Percentiles rank a stretch among this genome's conserved stretches.
Conservation (phyloP, 495 filamentous ascomycete genomes). For the Lophium mytilinum region DNA sequence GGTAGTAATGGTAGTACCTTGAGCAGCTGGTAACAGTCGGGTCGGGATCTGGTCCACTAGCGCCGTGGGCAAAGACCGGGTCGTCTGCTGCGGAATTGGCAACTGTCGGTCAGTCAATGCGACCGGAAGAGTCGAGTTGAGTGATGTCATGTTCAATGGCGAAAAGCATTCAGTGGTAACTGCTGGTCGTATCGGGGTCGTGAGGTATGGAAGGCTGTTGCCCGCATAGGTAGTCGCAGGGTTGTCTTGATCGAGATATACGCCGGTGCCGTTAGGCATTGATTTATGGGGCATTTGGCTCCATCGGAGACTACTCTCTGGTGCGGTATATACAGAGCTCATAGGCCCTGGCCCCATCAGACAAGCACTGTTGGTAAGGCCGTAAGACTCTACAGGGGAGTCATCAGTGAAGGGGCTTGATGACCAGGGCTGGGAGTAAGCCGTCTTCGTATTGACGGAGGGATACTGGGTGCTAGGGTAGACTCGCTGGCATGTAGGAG, state of each 20-base stretch:
- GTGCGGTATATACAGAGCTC: slow-evolving; percentile 4
- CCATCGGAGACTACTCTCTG: slow-evolving; percentile 6
- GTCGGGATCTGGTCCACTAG: slow-evolving; percentile 18
- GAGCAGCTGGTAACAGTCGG: slow-evolving; percentile 9
- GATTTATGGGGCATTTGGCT: slow-evolving; percentile 2
- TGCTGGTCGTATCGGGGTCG: slow-evolving; percentile 6
- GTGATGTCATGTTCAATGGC: slow-evolving; percentile 28
- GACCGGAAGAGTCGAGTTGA: slow-evolving; percentile 27
- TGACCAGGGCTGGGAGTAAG: slow-evolving; percentile 7
- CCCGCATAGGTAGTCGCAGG: background rate
- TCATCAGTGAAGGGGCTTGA: slow-evolving; percentile 14
- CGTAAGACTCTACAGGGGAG: slow-evolving; percentile 19
- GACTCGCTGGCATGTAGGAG: background rate
- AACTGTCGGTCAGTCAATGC: slow-evolving; percentile 12
- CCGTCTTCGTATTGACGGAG: slow-evolving; percentile 7
- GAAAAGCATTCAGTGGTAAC: slow-evolving; percentile 20
- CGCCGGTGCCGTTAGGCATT: background rate
- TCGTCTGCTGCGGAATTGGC: slow-evolving; percentile 16
- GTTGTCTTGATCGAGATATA: slow-evolving; percentile 8
- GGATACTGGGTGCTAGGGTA: slow-evolving; percentile 2
- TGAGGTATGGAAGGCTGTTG: slow-evolving; percentile 2
- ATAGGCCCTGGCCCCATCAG: slow-evolving; percentile 4
- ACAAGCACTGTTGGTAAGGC: slow-evolving; percentile 4
- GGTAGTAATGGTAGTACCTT: background rate
- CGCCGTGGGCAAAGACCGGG: slow-evolving; percentile 1